A percentile compares a stretch with the other conserved stretches of the same genome.
Conservation (phyloP, 768 basidiomycete genomes). For the Tylopilus sp. region DNA sequence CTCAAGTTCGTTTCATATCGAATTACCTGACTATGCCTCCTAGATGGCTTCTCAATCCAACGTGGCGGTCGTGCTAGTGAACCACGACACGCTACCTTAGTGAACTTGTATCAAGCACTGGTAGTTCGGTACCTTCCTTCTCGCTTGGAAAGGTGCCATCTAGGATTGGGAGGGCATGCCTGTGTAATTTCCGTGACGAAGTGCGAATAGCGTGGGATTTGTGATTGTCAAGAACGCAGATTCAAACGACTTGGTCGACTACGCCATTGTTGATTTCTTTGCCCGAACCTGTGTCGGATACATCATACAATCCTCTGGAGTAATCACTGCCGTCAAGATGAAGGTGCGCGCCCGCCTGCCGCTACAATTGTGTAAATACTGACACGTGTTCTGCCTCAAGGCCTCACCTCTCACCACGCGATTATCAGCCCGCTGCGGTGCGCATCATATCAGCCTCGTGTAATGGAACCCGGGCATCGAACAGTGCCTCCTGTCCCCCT, state of each 20-base stretch:
- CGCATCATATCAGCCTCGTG: slow-evolving; percentile 29
- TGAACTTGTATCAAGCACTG: slow-evolving; percentile 1
- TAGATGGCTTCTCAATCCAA: not conserved
- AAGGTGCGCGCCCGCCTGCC: slow-evolving; percentile 13
- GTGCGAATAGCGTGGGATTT: not conserved
- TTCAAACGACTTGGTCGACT: not conserved
- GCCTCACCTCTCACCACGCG: slow-evolving; percentile 32
- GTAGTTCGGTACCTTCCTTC: slow-evolving; percentile 3
- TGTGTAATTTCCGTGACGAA: slow-evolving; percentile 21
- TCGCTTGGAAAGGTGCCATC: slow-evolving; percentile 7
- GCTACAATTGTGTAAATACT: not conserved
- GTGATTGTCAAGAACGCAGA: not conserved
- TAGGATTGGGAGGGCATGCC: slow-evolving; percentile 12
- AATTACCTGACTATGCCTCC: not conserved
- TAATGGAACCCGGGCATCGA: slow-evolving; percentile 18
- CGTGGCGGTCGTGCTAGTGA: slow-evolving; percentile 2
- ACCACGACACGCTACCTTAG: not conserved
- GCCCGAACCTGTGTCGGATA: slow-evolving; percentile 19
- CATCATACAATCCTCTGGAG: slow-evolving; percentile 1
- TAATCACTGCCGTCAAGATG: slow-evolving; percentile 3
- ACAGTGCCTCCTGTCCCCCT: slow-evolving; percentile 23
- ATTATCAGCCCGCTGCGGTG: slow-evolving; percentile 33
- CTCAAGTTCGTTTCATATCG: not conserved
- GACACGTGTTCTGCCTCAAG: slow-evolving; percentile 36
- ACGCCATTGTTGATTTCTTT: slow-evolving; percentile 3